A percentile compares a stretch with the other conserved stretches of the same genome.
phyloP scores from a whole-genome alignment of 106 monocot genomes.

The Phalaenopsis aphrodite region DNA sequence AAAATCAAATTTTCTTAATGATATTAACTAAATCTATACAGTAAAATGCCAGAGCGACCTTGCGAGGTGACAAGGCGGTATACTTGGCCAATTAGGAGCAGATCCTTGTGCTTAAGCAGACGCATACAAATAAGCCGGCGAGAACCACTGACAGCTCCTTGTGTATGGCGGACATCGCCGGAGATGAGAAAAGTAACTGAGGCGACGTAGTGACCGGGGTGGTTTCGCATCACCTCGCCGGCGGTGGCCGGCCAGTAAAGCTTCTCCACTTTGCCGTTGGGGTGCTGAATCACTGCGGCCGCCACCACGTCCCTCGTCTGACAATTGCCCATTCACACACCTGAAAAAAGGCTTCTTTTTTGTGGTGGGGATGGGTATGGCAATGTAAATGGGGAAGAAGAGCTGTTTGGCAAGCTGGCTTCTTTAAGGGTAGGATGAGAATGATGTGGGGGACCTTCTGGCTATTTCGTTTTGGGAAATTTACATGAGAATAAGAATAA shows the following conservation, averaged over 20 bases:
- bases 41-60: conserved; percentile 11
- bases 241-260: conserved; percentile 46
- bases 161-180: not conserved
- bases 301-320: conserved; percentile 44
- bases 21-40: not conserved
- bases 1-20: not conserved
- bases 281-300: conserved; percentile 43
- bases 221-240: conserved; percentile 43
- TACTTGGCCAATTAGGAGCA: conserved; percentile 39
- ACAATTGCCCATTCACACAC: conserved; percentile 48
- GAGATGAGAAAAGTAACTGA: conserved; percentile 30
- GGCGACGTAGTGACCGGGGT: conserved; percentile 61
- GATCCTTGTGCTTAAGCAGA: conserved; percentile 46
- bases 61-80: conserved; percentile 53
- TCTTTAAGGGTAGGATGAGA: too few species aligned
- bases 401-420: too few species aligned
- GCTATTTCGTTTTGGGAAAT: too few species aligned
- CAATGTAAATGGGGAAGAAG: too few species aligned
- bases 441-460: too few species aligned
- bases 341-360: not conserved
- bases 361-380: too few species aligned
- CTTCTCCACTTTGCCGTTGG: conserved; percentile 40
- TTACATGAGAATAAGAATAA: too few species aligned
- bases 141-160: not conserved
- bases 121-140: conserved; percentile 30